phyloP scores from a whole-genome alignment of 257 asterid genomes.

The Nicotiana noctiflora region DNA sequence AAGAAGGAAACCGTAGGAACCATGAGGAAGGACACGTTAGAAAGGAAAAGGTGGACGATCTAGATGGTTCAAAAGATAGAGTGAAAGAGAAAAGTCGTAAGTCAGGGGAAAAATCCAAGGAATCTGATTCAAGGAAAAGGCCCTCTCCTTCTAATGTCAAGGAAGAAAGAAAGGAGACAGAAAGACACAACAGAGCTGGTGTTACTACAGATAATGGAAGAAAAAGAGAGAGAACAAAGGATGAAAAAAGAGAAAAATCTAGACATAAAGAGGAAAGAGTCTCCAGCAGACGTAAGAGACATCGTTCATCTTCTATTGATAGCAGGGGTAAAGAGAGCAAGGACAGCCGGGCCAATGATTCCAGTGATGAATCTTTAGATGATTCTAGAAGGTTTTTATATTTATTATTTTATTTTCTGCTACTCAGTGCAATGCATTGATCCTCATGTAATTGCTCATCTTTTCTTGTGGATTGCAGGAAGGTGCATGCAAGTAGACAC shows the following conservation, averaged over 20 bases:
- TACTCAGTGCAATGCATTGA: neutral
- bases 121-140: slow-evolving; percentile 59
- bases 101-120: slow-evolving; percentile 49
- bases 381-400: slow-evolving; percentile 55
- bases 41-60: slow-evolving; percentile 37
- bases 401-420: neutral
- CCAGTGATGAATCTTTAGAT: slow-evolving; percentile 67
- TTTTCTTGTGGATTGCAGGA: slow-evolving; percentile 47
- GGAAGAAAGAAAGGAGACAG: slow-evolving; percentile 43
- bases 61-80: slow-evolving; percentile 50
- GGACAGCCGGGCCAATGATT: slow-evolving; percentile 44
- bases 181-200: slow-evolving; percentile 41
- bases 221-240: slow-evolving; percentile 44
- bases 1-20: slow-evolving; percentile 44
- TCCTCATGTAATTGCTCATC: slow-evolving; percentile 3
- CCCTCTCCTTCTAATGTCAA: slow-evolving; percentile 44
- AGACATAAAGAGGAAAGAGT: slow-evolving; percentile 52
- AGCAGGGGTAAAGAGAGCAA: slow-evolving; percentile 55
- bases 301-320: slow-evolving; percentile 51
- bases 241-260: slow-evolving; percentile 56
- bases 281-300: slow-evolving; percentile 57
- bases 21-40: slow-evolving; percentile 45
- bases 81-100: slow-evolving; percentile 47
- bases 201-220: slow-evolving; percentile 41
- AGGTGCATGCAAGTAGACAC: slow-evolving; percentile 49